These are phyloP conservation scores for Sonneratia caseolaris DNA, from an alignment of 345 rosid genomes.

Conservation along the genomic window DNA sequence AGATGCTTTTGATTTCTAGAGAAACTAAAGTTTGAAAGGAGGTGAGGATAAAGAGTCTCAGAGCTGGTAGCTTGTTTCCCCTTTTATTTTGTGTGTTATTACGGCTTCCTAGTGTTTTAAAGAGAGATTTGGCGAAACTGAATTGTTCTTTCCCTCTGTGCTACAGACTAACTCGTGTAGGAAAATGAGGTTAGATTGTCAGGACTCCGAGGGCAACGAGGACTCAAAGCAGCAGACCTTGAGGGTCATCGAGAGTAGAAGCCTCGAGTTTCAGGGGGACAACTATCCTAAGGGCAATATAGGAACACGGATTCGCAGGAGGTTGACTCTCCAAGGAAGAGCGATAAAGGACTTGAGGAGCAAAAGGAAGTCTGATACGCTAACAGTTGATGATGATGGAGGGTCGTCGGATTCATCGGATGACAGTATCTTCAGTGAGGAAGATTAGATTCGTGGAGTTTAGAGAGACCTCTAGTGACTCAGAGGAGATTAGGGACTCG, in stretches of 20 bases:
- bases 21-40: neutral
- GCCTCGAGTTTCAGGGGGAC: slow-evolving; percentile 59
- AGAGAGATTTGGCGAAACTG: neutral
- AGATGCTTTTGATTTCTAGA: neutral
- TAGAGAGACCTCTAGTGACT: slow-evolving; percentile 48
- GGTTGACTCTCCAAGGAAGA: slow-evolving; percentile 67
- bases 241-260: slow-evolving; percentile 32
- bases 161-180: slow-evolving; percentile 63
- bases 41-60: neutral
- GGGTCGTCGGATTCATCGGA: neutral
- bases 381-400: slow-evolving; percentile 34
- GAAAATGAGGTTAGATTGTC: slow-evolving; percentile 73
- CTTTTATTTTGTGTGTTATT: neutral
- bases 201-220: slow-evolving; percentile 51
- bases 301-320: slow-evolving; percentile 67
- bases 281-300: slow-evolving; percentile 89
- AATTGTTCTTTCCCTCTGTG: neutral
- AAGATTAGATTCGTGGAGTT: slow-evolving; percentile 20
- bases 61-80: neutral
- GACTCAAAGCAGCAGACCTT: slow-evolving; percentile 29
- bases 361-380: slow-evolving; percentile 34
- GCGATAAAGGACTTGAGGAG: slow-evolving; percentile 59
- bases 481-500: slow-evolving; percentile 37
- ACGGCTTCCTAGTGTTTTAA: neutral
- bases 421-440: slow-evolving; percentile 26